phyloP scores from a whole-genome alignment of 2,329 filamentous ascomycete genomes.

The Verruconis gallopava region DNA sequence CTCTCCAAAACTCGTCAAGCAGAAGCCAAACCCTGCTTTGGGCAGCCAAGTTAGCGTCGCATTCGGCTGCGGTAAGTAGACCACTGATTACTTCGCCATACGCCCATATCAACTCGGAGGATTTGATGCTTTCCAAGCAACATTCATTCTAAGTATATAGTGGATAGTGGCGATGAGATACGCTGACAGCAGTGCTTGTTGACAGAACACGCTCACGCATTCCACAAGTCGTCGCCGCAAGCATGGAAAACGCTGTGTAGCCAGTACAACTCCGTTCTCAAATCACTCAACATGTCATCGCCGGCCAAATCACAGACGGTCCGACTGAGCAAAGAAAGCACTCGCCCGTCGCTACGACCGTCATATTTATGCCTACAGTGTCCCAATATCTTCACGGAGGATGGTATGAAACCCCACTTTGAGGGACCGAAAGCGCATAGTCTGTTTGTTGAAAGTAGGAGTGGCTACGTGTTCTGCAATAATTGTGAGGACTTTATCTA shows the following conservation, averaged over 20 bases:
- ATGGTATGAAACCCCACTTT: constrained; percentile 54
- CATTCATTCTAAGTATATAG: no score
- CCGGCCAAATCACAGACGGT: constrained; percentile 52
- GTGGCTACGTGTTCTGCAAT: constrained; percentile 64
- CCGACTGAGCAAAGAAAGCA: constrained; percentile 33
- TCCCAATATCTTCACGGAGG: constrained; percentile 51
- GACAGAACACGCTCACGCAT: constrained; percentile 57
- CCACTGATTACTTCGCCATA: background rate
- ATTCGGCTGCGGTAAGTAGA: constrained; percentile 11
- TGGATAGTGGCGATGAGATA: background rate
- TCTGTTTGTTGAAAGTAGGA: constrained; percentile 63
- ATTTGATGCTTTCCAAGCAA: background rate
- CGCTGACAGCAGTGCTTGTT: constrained; percentile 7
- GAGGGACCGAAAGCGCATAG: constrained; percentile 51
- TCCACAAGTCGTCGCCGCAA: constrained; percentile 54
- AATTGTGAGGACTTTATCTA: constrained; percentile 74
- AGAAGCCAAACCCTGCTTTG: constrained; percentile 5
- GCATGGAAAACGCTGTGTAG: constrained; percentile 55
- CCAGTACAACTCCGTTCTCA: constrained; percentile 59
- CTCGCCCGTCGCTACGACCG: constrained; percentile 31
- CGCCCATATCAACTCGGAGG: constrained; percentile 9
- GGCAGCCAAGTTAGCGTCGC: constrained; percentile 3
- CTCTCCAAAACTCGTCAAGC: constrained; percentile 9
- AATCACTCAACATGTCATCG: constrained; percentile 55
- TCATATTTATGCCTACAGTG: constrained; percentile 61